Percentiles rank a stretch among this genome's conserved stretches.
Evolutionary conservation across 2,329 filamentous ascomycete genomes (phyloP).

Genomic region (Didymella lethalis): DNA sequence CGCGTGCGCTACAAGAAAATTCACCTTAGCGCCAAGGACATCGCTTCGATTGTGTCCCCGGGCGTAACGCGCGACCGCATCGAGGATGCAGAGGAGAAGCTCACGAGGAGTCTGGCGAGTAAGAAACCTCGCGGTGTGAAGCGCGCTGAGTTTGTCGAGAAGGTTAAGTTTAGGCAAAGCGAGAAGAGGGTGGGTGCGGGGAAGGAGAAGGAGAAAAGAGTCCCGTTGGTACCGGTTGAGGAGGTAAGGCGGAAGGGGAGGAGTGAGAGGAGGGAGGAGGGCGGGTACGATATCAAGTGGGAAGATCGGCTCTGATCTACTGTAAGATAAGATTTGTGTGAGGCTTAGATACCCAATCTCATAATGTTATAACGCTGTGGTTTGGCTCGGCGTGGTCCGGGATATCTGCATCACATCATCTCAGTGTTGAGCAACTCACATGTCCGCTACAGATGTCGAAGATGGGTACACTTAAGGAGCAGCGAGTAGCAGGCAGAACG

Average conservation of each 20-base stretch:
- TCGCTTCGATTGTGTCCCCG: slow-evolving; percentile 21
- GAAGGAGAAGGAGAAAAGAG: not conserved
- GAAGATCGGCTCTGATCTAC: not conserved
- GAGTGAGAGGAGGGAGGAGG: not conserved
- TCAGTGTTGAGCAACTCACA: no score
- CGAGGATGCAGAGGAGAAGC: slow-evolving; percentile 8
- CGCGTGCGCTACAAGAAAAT: slow-evolving; percentile 40
- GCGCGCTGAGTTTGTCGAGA: not conserved
- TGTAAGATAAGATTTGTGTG: not conserved
- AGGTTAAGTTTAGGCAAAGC: not conserved
- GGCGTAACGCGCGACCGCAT: slow-evolving; percentile 13
- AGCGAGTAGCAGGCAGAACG: no score
- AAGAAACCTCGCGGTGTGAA: not conserved
- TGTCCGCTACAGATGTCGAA: no score
- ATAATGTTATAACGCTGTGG: no score
- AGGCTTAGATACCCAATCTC: not conserved
- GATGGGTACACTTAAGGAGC: no score
- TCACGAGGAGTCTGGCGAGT: not conserved
- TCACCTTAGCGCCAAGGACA: slow-evolving; percentile 19
- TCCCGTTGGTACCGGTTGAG: not conserved
- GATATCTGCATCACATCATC: no score
- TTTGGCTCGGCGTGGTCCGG: no score
- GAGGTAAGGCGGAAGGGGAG: not conserved
- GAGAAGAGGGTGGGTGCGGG: no score
- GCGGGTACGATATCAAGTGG: not conserved